Conservation (phyloP, 345 rosid species). For the Moricandia moricandioides region DNA sequence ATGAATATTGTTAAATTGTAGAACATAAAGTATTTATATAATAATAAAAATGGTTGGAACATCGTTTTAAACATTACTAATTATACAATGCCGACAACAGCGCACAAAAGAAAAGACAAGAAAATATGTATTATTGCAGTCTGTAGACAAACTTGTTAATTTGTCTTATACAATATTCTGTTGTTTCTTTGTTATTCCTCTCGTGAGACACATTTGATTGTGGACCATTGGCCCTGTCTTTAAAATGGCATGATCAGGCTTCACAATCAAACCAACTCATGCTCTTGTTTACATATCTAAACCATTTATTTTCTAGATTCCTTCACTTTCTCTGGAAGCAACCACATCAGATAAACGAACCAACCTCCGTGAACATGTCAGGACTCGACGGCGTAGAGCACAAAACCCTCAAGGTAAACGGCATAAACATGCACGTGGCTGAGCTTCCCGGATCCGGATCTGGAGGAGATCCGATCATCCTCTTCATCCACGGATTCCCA, state of each 20-base stretch:
- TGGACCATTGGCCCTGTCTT: neutral
- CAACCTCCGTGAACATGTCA: slow-evolving; percentile 6
- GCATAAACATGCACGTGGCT: slow-evolving; percentile 73
- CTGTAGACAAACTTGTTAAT: no score
- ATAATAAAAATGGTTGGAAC: neutral
- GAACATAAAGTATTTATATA: no score
- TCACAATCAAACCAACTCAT: neutral
- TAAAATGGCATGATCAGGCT: neutral
- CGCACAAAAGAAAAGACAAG: neutral
- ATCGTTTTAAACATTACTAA: neutral
- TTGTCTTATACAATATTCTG: neutral
- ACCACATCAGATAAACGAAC: neutral
- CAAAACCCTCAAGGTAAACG: slow-evolving; percentile 52
- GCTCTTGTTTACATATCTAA: neutral
- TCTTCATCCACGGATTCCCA: slow-evolving; percentile 82
- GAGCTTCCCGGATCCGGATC: slow-evolving; percentile 48
- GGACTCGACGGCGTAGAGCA: slow-evolving; percentile 53
- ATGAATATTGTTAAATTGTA: no score
- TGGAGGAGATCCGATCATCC: slow-evolving; percentile 43
- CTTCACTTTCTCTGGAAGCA: neutral
- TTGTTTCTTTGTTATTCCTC: neutral
- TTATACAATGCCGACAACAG: neutral
- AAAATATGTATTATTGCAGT: no score
- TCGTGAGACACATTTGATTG: neutral
- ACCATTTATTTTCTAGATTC: neutral